These are phyloP conservation scores for Rhododendron vialii DNA, from an alignment of 148 eudicot genomes.

Conservation along the genomic window DNA sequence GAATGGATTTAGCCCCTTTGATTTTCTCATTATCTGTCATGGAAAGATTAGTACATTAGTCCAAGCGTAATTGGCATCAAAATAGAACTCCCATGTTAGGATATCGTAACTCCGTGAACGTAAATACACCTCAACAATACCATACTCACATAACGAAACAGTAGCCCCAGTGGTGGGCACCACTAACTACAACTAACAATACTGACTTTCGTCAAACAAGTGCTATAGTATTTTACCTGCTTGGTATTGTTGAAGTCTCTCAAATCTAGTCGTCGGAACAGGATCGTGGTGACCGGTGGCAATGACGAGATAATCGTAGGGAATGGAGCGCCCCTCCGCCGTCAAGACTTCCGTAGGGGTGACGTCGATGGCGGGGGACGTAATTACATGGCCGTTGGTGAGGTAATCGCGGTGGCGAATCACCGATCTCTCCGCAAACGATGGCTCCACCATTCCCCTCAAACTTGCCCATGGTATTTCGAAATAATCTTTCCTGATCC, in stretches of 20 bases:
- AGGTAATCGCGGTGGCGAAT: conserved; percentile 55
- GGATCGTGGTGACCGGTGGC: conserved; percentile 55
- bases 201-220: background rate
- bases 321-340: conserved; percentile 35
- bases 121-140: background rate
- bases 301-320: conserved; percentile 57
- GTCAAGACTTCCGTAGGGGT: conserved; percentile 39
- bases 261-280: conserved; percentile 27
- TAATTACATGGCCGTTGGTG: conserved; percentile 31
- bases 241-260: conserved; percentile 40
- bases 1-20: conserved; percentile 33
- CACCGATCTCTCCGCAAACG: conserved; percentile 49
- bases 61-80: background rate
- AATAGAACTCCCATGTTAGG: background rate
- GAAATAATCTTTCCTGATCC: conserved; percentile 51
- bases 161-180: background rate
- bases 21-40: conserved; percentile 50
- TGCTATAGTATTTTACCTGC: conserved; percentile 29
- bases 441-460: conserved; percentile 60
- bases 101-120: background rate
- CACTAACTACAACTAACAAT: background rate
- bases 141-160: background rate
- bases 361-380: conserved; percentile 34
- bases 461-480: conserved; percentile 58
- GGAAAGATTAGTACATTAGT: background rate